These are phyloP conservation scores for Babesia microti DNA, from an alignment of 169 alveolate species.

Conservation along the genomic window DNA sequence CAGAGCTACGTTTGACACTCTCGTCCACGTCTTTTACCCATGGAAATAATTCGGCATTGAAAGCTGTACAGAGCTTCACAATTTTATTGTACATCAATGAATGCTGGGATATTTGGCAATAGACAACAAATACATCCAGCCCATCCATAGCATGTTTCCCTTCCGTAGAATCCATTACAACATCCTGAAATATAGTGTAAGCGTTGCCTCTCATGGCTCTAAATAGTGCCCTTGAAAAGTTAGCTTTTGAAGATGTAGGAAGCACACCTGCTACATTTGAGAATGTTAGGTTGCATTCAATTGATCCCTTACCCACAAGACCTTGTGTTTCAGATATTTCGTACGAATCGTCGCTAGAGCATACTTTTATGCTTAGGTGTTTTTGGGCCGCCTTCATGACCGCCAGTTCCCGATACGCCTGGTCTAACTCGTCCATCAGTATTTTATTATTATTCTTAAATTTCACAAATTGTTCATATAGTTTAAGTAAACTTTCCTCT, in stretches of 20 bases:
- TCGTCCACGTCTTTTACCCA: slow-evolving; percentile 69
- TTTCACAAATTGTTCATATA: slow-evolving; percentile 76
- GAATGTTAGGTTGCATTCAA: slow-evolving; percentile 60
- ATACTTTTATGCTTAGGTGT: slow-evolving; percentile 30
- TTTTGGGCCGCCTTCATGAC: slow-evolving; percentile 60
- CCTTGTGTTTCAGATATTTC: slow-evolving; percentile 34
- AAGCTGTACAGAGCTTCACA: slow-evolving; percentile 80
- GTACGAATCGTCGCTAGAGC: slow-evolving; percentile 30
- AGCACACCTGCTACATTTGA: slow-evolving; percentile 85
- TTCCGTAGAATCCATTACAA: slow-evolving; percentile 50
- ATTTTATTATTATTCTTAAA: slow-evolving; percentile 70
- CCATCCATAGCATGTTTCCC: slow-evolving; percentile 26
- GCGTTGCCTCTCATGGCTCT: slow-evolving; percentile 95
- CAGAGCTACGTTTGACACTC: slow-evolving; percentile 51
- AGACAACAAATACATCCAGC: slow-evolving; percentile 78
- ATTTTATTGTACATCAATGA: slow-evolving; percentile 77
- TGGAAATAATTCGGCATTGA: slow-evolving; percentile 71
- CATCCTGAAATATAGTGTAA: slow-evolving; percentile 76
- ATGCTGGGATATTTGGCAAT: slow-evolving; percentile 77
- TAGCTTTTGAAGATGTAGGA: slow-evolving; percentile 73
- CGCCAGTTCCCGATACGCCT: slow-evolving; percentile 70
- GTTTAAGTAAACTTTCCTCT: slow-evolving; percentile 69
- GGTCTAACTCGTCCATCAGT: slow-evolving; percentile 61
- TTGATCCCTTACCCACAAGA: slow-evolving; percentile 33
- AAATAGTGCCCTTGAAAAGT: slow-evolving; percentile 87